phyloP scores from a whole-genome alignment of 2,329 filamentous ascomycete genomes.

The Atkinsonella hypoxylon region DNA sequence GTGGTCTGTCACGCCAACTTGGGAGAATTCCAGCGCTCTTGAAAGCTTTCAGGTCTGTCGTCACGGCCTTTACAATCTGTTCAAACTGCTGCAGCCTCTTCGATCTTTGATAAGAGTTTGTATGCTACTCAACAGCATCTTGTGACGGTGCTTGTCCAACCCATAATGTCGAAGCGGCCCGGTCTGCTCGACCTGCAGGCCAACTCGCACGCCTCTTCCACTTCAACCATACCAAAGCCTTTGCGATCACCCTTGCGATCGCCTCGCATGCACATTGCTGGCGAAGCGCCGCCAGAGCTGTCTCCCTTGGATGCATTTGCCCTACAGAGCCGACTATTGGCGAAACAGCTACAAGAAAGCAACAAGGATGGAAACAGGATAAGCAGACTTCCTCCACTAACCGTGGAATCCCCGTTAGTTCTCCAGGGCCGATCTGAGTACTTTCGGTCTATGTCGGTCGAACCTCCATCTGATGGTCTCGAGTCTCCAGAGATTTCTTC shows the following conservation, averaged over 20 bases:
- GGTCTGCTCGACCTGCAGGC: constrained; percentile 48
- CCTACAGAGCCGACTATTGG: constrained; percentile 76
- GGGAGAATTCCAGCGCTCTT: constrained; percentile 6
- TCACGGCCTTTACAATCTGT: background rate
- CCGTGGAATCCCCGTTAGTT: constrained; percentile 69
- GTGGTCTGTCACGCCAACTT: constrained; percentile 8
- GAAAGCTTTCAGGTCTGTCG: background rate
- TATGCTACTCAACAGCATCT: constrained; percentile 7
- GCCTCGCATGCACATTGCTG: constrained; percentile 65
- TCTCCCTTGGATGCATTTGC: constrained; percentile 95
- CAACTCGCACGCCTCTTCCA: constrained; percentile 38
- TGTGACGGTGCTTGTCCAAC: constrained; percentile 6
- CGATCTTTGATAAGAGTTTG: background rate
- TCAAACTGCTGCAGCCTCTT: background rate
- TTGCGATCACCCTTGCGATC: constrained; percentile 58
- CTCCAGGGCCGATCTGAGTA: constrained; percentile 66
- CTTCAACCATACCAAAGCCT: constrained; percentile 36
- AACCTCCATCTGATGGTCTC: constrained; percentile 36
- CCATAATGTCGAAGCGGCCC: constrained; percentile 42
- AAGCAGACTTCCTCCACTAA: constrained; percentile 74
- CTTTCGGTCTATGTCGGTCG: constrained; percentile 63
- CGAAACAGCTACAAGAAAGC: constrained; percentile 74
- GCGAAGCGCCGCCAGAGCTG: constrained; percentile 75
- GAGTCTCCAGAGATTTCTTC: constrained; percentile 18
- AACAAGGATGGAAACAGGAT: constrained; percentile 63